Percentiles rank a stretch among this genome's conserved stretches.
Evolutionary conservation across 2,329 filamentous ascomycete species (phyloP).

Genomic region (Pyrenophora tritici-repentis): DNA sequence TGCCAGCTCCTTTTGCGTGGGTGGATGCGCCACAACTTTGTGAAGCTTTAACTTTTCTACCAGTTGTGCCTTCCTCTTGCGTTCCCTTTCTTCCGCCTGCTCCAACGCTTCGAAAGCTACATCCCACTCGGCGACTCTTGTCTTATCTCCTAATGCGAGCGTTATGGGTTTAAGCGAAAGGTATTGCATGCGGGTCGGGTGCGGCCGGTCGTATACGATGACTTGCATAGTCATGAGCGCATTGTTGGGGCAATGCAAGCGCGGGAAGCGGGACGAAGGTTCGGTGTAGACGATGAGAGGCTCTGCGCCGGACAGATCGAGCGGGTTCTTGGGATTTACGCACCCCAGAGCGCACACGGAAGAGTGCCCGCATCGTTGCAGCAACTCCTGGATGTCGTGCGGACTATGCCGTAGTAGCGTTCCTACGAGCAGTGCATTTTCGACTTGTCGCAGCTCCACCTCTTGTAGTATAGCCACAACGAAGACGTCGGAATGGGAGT

Average conservation of each 20-base stretch:
- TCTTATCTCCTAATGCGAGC: conserved; percentile 74
- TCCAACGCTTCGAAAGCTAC: conserved; percentile 58
- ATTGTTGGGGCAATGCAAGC: conserved; percentile 69
- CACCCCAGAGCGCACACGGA: conserved; percentile 86
- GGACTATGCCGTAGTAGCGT: conserved; percentile 82
- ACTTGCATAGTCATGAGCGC: conserved; percentile 79
- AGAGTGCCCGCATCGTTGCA: conserved; percentile 80
- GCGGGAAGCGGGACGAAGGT: conserved; percentile 62
- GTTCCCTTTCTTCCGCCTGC: conserved; percentile 72
- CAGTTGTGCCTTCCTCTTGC: conserved; percentile 67
- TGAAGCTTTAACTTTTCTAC: conserved; percentile 88
- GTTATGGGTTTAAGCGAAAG: conserved; percentile 89
- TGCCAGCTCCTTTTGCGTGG: conserved; percentile 81
- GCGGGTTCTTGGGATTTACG: conserved; percentile 66
- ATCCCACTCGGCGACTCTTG: conserved; percentile 47
- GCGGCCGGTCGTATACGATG: conserved; percentile 84
- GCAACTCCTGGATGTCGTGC: conserved; percentile 79
- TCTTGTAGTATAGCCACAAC: conserved; percentile 88
- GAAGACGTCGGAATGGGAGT: conserved; percentile 87
- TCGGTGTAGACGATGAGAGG: conserved; percentile 67
- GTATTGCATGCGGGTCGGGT: conserved; percentile 91
- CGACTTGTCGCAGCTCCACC: conserved; percentile 74
- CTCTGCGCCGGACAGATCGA: conserved; percentile 64
- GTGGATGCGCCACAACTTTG: conserved; percentile 75
- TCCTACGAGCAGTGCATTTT: conserved; percentile 82